These are phyloP conservation scores for Rehmannia glutinosa DNA, from an alignment of 257 asterid species.

Conservation along the genomic window DNA sequence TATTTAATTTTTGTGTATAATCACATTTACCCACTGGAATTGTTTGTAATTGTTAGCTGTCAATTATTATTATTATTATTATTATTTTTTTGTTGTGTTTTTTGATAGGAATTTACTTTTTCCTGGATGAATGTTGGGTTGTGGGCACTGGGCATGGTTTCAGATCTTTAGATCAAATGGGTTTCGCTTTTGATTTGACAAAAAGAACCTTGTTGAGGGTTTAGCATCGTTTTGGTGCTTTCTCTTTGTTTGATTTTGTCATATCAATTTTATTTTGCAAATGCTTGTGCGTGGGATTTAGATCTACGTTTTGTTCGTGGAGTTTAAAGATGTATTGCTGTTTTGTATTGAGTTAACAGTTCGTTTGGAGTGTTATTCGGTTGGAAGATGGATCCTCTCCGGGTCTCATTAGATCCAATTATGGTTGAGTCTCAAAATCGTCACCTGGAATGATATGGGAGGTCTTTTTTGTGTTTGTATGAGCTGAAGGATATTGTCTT, in stretches of 20 bases:
- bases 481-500: conserved; percentile 17
- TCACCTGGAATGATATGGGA: neutral
- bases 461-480: neutral
- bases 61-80: neutral
- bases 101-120: no score
- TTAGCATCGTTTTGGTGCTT: neutral
- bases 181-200: neutral
- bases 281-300: neutral
- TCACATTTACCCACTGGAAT: neutral
- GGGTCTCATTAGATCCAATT: conserved; percentile 23
- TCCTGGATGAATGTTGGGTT: conserved; percentile 2
- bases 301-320: conserved; percentile 14
- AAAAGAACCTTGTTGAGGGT: neutral
- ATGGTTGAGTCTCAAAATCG: neutral
- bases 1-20: conserved; percentile 1
- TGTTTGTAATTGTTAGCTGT: neutral
- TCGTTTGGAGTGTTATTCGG: neutral
- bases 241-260: neutral
- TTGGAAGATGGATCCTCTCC: neutral
- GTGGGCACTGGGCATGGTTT: neutral
- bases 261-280: neutral
- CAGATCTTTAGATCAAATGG: conserved; percentile 33
- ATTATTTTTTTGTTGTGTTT: neutral
- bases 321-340: neutral
- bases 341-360: neutral